A percentile compares a stretch with the other conserved stretches of the same genome.
Evolutionary conservation across 257 asterid genomes (phyloP).

Genomic region (Scutellaria barbata): DNA sequence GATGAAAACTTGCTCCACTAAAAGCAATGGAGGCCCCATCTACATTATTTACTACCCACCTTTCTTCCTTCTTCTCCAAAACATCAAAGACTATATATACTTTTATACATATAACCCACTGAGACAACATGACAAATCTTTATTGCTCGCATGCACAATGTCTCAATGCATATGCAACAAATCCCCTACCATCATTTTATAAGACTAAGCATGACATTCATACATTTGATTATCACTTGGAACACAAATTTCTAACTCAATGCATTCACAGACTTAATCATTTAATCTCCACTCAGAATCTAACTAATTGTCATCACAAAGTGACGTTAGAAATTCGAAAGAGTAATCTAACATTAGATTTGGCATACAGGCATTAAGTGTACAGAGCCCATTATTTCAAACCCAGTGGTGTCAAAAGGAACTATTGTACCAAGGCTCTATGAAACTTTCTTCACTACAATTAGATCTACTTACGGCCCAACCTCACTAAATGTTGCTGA

Average conservation of each 20-base stretch:
- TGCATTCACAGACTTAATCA: neutral
- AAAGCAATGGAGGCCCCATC: conserved; percentile 52
- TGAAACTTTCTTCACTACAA: conserved; percentile 1
- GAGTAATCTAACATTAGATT: conserved; percentile 24
- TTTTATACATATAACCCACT: conserved; percentile 25
- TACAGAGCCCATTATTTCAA: conserved; percentile 24
- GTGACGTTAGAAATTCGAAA: neutral
- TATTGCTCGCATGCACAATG: conserved; percentile 25
- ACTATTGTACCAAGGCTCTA: conserved; percentile 12
- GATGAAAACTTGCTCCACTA: conserved; percentile 52
- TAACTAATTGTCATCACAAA: neutral
- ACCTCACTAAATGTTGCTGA: conserved; percentile 62
- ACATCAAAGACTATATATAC: conserved; percentile 24
- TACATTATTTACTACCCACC: conserved; percentile 37
- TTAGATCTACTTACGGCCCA: conserved; percentile 47
- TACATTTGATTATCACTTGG: conserved; percentile 1
- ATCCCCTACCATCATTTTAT: conserved; percentile 14
- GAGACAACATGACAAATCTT: conserved; percentile 25
- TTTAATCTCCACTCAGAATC: neutral
- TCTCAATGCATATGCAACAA: conserved; percentile 13
- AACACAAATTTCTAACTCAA: neutral
- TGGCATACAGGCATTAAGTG: conserved; percentile 28
- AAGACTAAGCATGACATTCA: conserved; percentile 32
- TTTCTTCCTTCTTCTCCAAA: conserved; percentile 35
- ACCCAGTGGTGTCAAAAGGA: neutral